Percentiles rank a stretch among this genome's conserved stretches.
Conservation (phyloP, 495 filamentous ascomycete genomes). For the Hypoxylon crocopeplum region DNA sequence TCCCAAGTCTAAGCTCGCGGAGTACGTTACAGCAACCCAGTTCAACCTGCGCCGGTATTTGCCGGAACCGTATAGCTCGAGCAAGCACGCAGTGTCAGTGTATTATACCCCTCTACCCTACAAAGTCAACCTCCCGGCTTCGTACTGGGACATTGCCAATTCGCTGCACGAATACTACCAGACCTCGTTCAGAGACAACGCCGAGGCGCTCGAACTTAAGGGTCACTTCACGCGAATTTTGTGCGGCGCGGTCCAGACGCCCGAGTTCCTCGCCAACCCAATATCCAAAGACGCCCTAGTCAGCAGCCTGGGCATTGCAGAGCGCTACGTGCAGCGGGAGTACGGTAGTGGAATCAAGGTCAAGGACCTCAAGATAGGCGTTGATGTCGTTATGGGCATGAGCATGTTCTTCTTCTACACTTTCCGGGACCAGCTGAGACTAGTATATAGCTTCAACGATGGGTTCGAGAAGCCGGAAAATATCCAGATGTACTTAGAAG, state of each 20-base stretch:
- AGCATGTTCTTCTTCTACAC: constrained; percentile 31
- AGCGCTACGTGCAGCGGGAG: constrained; percentile 20
- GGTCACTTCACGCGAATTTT: constrained; percentile 15
- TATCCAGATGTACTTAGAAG: constrained; percentile 29
- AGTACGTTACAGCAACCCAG: constrained; percentile 30
- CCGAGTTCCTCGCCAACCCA: constrained; percentile 27
- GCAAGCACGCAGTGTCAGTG: constrained; percentile 21
- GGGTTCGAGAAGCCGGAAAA: constrained; percentile 26
- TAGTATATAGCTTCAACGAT: constrained; percentile 31
- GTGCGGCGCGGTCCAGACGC: constrained; percentile 14
- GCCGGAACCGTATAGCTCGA: constrained; percentile 26
- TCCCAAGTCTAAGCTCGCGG: constrained; percentile 17
- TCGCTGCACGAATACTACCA: constrained; percentile 26
- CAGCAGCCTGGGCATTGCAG: constrained; percentile 25
- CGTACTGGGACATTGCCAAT: constrained; percentile 20
- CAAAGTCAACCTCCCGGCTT: constrained; percentile 22
- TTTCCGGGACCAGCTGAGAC: constrained; percentile 23
- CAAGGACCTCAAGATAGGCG: constrained; percentile 19
- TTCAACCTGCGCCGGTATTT: constrained; percentile 32
- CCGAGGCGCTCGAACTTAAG: constrained; percentile 20
- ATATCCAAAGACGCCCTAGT: constrained; percentile 28
- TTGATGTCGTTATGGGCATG: constrained; percentile 32
- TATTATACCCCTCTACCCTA: constrained; percentile 26
- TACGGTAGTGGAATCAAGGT: constrained; percentile 31
- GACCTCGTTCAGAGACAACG: constrained; percentile 14